phyloP scores from a whole-genome alignment of 768 basidiomycete genomes.

The Podaxis sp. region DNA sequence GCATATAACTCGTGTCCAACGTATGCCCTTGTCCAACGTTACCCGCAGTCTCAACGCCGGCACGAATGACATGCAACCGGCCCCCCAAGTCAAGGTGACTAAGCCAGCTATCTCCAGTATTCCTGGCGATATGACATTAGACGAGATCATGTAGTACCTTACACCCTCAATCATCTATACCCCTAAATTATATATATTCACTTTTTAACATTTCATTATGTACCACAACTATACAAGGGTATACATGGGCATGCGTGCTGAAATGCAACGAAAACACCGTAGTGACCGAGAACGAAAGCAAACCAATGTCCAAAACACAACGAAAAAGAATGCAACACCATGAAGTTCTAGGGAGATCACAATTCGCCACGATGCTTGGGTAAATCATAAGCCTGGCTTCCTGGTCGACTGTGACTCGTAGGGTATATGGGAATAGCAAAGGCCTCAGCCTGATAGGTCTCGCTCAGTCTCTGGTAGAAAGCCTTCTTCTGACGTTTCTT shows the following conservation, averaged over 20 bases:
- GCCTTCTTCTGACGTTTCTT: slow-evolving; percentile 21
- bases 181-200: background rate
- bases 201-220: background rate
- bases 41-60: slow-evolving; percentile 37
- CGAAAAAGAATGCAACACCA: background rate
- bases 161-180: background rate
- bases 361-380: slow-evolving; percentile 5
- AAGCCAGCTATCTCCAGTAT: slow-evolving; percentile 17
- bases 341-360: background rate
- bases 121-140: slow-evolving; percentile 51
- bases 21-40: slow-evolving; percentile 47
- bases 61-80: slow-evolving; percentile 6
- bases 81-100: slow-evolving; percentile 16
- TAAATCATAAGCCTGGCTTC: background rate
- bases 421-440: slow-evolving; percentile 2
- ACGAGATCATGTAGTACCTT: slow-evolving; percentile 36
- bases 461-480: slow-evolving; percentile 11
- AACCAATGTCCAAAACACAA: background rate
- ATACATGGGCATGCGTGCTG: background rate
- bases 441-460: slow-evolving; percentile 11
- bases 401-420: background rate
- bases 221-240: background rate
- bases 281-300: background rate
- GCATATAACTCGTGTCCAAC: slow-evolving; percentile 48
- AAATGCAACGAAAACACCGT: background rate